Percentiles rank a stretch among this genome's conserved stretches.
Evolutionary conservation across 768 basidiomycete genomes (phyloP).

Genomic region (Leccinum variicolor): DNA sequence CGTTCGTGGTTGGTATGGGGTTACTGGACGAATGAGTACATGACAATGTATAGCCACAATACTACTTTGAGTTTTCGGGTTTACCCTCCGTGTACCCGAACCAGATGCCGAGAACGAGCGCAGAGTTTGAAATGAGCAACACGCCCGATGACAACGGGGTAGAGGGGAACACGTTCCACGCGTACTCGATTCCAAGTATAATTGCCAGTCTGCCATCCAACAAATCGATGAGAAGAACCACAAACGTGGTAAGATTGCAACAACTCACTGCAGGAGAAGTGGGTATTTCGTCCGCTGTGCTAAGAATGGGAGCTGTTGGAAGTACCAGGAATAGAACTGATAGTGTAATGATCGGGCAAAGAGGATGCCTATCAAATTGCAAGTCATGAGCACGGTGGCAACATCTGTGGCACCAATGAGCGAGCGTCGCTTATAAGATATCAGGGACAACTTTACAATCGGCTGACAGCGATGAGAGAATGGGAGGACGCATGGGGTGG

Average conservation of each 20-base stretch:
- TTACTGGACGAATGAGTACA: conserved; percentile 18
- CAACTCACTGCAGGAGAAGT: conserved; percentile 53
- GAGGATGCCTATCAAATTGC: conserved; percentile 86
- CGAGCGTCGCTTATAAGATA: conserved; percentile 1
- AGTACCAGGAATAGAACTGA: conserved; percentile 99
- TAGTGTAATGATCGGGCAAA: conserved; percentile 96
- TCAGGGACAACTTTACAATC: conserved; percentile 52
- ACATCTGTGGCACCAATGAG: conserved; percentile 51
- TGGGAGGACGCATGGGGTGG: conserved; percentile 49
- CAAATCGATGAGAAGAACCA: neutral
- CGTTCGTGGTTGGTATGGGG: conserved; percentile 78
- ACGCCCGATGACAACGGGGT: conserved; percentile 61
- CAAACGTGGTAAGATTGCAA: too few species aligned
- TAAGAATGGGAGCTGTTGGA: conserved; percentile 83
- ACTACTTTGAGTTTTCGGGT: conserved; percentile 2
- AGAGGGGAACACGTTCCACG: conserved; percentile 88
- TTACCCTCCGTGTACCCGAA: conserved; percentile 44
- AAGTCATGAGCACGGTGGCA: conserved; percentile 80
- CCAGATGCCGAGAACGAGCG: conserved; percentile 56
- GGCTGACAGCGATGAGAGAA: conserved; percentile 43
- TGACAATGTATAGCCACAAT: neutral
- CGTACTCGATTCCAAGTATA: conserved; percentile 67
- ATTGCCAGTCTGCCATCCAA: conserved; percentile 49
- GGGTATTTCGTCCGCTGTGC: conserved; percentile 73
- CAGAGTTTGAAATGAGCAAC: conserved; percentile 48